phyloP scores from a whole-genome alignment of 352 stramenopile species.

The Lagenidium giganteum region DNA sequence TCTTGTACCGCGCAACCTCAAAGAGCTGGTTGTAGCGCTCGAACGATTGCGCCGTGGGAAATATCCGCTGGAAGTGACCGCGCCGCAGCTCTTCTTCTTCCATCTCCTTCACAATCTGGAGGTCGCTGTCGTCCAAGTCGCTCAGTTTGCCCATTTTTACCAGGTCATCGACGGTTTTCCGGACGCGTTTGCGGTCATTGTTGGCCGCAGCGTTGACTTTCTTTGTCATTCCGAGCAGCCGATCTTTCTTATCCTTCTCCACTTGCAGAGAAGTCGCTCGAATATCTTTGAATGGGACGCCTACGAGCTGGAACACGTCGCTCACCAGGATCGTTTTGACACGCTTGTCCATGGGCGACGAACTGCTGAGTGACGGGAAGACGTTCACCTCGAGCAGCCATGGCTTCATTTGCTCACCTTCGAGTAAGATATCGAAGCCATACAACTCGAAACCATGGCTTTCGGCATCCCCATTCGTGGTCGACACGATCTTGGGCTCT shows the following conservation, averaged over 20 bases:
- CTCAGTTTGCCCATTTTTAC: slow-evolving; percentile 16
- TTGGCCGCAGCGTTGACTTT: slow-evolving; percentile 9
- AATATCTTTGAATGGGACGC: slow-evolving; percentile 46
- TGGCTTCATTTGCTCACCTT: slow-evolving; percentile 62
- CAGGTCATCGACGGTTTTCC: slow-evolving; percentile 31
- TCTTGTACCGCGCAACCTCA: slow-evolving; percentile 46
- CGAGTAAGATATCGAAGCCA: slow-evolving; percentile 85
- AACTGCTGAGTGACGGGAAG: slow-evolving; percentile 84
- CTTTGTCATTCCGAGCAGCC: slow-evolving; percentile 31
- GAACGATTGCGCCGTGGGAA: slow-evolving; percentile 49
- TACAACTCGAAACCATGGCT: slow-evolving; percentile 85
- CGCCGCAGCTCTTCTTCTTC: slow-evolving; percentile 56
- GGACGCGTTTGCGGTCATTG: slow-evolving; percentile 15
- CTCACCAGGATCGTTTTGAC: slow-evolving; percentile 89
- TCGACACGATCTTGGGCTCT: slow-evolving; percentile 63
- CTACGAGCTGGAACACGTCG: slow-evolving; percentile 81
- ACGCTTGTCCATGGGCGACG: slow-evolving; percentile 79
- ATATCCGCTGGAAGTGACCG: slow-evolving; percentile 73
- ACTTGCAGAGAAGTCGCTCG: slow-evolving; percentile 23
- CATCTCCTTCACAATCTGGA: slow-evolving; percentile 47
- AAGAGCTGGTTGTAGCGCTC: slow-evolving; percentile 51
- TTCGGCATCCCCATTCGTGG: slow-evolving; percentile 9
- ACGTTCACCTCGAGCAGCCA: slow-evolving; percentile 91
- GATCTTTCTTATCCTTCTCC: slow-evolving; percentile 40
- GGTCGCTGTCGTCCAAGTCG: slow-evolving; percentile 54